Base-by-base conservation (phyloP, 768 basidiomycete species). In the Suillus subaureus region DNA sequence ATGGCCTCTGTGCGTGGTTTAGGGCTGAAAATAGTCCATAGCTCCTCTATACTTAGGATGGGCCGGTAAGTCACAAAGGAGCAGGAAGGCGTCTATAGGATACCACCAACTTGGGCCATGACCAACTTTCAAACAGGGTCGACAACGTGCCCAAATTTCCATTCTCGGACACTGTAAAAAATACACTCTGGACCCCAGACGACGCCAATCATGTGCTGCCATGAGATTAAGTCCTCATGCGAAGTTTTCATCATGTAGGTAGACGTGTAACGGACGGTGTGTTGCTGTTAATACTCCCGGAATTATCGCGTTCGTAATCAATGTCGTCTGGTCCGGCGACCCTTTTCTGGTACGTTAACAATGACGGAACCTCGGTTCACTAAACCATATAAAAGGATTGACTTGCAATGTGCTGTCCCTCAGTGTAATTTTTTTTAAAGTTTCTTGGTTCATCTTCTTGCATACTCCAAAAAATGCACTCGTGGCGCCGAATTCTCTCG, bases 401-500 rank as follows among this genome's bases (percentile, higher is more conserved):
- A 56, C 40, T 37, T 52, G 18, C 62, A 33, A 42, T 47, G 5
- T 16, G 0, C 9, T 3, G 8, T 57, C 54, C 31, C 61, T 5
- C 64, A 35, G 70, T 73, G 71, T 74, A 74, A 65, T 74, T 60
- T 64, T 76, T 70, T 68, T 70, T 68, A 13, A 42, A 63, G 28
- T 28, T 26, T 3, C 51, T 54, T 31, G 23, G 40, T 16, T 54
- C 62, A 0, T 5, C 63, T 43, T 67, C 69, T 35, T 69, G 9
- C 39, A 66, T 70, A 64, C 64, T 65, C 55, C 62, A 35, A 16
- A 66, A n/a, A 33, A 70, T 77, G 77, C 74, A 72, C 54, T 69
- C 72, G 57, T 70, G 71, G 77, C 69, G 76, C 52, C 58, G 40
- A 42, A 68, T 77, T 68, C 67, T 77, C 71, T 75, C 58, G 55